phyloP scores from a whole-genome alignment of 2,329 filamentous ascomycete genomes.

The Blumeriella jaapii region DNA sequence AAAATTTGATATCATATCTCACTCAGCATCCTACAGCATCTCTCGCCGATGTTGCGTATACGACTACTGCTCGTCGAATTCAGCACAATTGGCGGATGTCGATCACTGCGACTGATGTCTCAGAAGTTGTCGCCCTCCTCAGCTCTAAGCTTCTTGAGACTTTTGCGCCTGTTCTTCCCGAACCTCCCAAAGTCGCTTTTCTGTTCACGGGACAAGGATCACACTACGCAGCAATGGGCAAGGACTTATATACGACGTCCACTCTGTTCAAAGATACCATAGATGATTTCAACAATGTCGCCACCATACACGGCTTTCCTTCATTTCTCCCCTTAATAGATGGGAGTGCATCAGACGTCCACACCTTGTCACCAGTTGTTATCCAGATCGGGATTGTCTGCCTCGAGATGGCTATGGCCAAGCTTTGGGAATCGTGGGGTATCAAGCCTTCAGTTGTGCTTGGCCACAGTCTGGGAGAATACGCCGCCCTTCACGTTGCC shows the following conservation, averaged over 20 bases:
- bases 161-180: conserved; percentile 24
- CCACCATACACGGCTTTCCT: conserved; percentile 18
- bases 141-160: conserved; percentile 35
- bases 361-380: conserved; percentile 36
- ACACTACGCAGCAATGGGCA: conserved; percentile 25
- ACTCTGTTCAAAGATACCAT: conserved; percentile 25
- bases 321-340: conserved; percentile 30
- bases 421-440: conserved; percentile 45
- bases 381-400: conserved; percentile 43
- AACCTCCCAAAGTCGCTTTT: conserved; percentile 23
- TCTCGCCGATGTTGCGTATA: conserved; percentile 24
- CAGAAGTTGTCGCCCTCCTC: conserved; percentile 38
- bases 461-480: conserved; percentile 60
- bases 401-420: conserved; percentile 44
- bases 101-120: conserved; percentile 32
- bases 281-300: conserved; percentile 19
- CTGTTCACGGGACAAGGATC: conserved; percentile 35
- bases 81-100: conserved; percentile 48
- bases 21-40: conserved; percentile 16
- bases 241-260: conserved; percentile 27
- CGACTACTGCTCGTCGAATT: conserved; percentile 36
- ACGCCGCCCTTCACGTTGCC: conserved; percentile 59
- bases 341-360: conserved; percentile 29
- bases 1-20: conserved; percentile 18
- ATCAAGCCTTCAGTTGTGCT: conserved; percentile 43